These are phyloP conservation scores for Jatropha curcas DNA, from an alignment of 345 rosid genomes.

Conservation along the genomic window DNA sequence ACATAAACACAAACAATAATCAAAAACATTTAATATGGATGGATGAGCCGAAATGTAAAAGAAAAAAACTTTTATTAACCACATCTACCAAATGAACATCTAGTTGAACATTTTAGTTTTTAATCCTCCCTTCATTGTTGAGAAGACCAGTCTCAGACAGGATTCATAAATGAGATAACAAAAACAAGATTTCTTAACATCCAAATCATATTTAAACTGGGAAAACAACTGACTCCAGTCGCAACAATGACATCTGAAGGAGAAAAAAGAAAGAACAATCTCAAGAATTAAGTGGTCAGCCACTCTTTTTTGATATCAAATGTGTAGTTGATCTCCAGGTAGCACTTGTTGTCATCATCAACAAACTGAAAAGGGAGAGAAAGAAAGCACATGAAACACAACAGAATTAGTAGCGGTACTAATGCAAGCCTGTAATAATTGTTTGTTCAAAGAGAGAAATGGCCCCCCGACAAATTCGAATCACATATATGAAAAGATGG, in stretches of 20 bases:
- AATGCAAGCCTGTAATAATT: background rate
- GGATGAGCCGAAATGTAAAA: background rate
- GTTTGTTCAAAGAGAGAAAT: too few species aligned
- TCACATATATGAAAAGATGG: background rate
- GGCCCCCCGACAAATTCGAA: too few species aligned
- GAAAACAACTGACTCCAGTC: conserved; percentile 8
- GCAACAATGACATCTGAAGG: conserved; percentile 5
- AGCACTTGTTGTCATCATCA: conserved; percentile 83
- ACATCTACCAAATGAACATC: background rate
- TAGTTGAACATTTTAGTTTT: background rate
- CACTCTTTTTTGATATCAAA: conserved; percentile 88
- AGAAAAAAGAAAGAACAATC: background rate
- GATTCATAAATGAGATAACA: background rate
- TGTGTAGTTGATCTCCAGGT: conserved; percentile 86
- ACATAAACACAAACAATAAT: too few species aligned
- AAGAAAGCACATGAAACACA: conserved; percentile 1
- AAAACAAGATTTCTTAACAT: conserved; percentile 11
- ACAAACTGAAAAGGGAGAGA: conserved; percentile 50
- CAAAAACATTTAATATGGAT: too few species aligned
- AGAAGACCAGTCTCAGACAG: background rate
- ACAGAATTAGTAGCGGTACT: background rate
- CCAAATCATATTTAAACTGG: conserved; percentile 26
- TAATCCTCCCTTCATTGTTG: conserved; percentile 6
- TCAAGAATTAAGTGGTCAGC: conserved; percentile 21
- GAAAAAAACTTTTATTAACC: background rate